phyloP scores from a whole-genome alignment of 129 eudicot genomes.

The sunflower (Helianthus annuus) region DNA sequence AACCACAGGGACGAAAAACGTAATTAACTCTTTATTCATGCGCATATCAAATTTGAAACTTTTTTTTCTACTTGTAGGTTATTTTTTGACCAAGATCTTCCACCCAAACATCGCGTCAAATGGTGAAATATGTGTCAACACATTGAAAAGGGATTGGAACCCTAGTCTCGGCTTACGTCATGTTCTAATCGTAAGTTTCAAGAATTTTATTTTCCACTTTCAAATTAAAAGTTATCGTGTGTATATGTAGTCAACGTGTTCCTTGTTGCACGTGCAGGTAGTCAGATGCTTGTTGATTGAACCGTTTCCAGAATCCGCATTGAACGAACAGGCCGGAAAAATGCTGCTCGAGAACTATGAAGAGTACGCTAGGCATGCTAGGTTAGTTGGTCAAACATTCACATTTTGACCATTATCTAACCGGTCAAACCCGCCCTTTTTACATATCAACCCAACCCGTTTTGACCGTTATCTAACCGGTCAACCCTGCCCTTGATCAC shows the following conservation, averaged over 20 bases:
- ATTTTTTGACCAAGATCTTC: constrained; percentile 86
- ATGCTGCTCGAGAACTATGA: constrained; percentile 86
- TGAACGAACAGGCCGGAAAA: constrained; percentile 91
- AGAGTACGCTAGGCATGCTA: constrained; percentile 92
- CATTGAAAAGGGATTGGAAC: constrained; percentile 90
- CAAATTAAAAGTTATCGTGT: background rate
- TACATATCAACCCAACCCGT: background rate
- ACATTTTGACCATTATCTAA: background rate
- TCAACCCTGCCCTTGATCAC: background rate
- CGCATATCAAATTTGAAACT: background rate
- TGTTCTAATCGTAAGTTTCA: constrained; percentile 65
- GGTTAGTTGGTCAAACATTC: constrained; percentile 36
- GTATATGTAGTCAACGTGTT: background rate
- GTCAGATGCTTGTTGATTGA: constrained; percentile 85
- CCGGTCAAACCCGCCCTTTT: background rate
- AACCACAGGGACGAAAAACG: too few relatives aligned
- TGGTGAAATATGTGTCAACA: constrained; percentile 95
- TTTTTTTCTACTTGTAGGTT: constrained; percentile 43
- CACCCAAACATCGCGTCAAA: constrained; percentile 80
- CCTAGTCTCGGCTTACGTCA: constrained; percentile 89
- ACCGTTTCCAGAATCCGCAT: constrained; percentile 91
- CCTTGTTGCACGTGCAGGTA: constrained; percentile 49
- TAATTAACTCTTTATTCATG: background rate
- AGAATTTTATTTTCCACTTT: background rate
- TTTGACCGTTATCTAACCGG: background rate